Evolutionary conservation across 2,329 filamentous ascomycete species (phyloP), one percentile per base, ranked within the genome.

Genomic region (Aspergillus pseudonomiae): DNA sequence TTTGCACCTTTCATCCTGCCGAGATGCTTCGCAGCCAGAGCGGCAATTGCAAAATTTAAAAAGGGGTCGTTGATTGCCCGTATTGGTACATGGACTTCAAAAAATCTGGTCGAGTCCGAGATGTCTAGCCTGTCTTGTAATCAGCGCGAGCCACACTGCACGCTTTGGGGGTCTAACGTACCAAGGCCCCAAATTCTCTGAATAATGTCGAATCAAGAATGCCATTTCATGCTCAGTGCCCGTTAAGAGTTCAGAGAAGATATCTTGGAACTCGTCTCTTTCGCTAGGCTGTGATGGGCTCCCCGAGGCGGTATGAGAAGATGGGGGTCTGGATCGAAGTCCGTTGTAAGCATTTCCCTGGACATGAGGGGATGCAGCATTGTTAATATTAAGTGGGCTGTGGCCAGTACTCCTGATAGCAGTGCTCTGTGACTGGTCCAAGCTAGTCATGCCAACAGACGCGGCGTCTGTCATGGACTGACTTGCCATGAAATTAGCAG

Each of bases 1-100:
- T 66, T 76, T 28, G 63, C 65, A 0, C 75, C 76, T 59, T 77
- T 77, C 45, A 77, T 70, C 46, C 71, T 68, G 4, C 67, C 74
- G 21, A 80, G 72, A 45, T 80, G 78, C 58, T 79, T 80, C n/a
- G 78, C 77, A 34, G 78, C 73, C 6, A 79, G 62, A 6, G 78
- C 77, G 16, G 77, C 74, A 60, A 78, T 76, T 10, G 78, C 72
- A 34, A 74, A 78, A 57, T 74, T 74, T 41, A 80, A 65, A 48
- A 73, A 77, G 4, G 68, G 61, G 32, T 73, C 74, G 43, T 76
- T 71, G 26, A 77, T 71, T 6, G 76, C 76, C 36, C 78, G 75
- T 48, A 79, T 72, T 0, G 78, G 77, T 36, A 75, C 75, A 58
- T 76, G 75, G 10, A 75, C 72, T 0, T 73, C 70, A 55, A 80